Percentiles rank a stretch among this genome's conserved stretches.
Conservation (phyloP, 164 flowering plant genomes). For the Aristolochia fimbriata region DNA sequence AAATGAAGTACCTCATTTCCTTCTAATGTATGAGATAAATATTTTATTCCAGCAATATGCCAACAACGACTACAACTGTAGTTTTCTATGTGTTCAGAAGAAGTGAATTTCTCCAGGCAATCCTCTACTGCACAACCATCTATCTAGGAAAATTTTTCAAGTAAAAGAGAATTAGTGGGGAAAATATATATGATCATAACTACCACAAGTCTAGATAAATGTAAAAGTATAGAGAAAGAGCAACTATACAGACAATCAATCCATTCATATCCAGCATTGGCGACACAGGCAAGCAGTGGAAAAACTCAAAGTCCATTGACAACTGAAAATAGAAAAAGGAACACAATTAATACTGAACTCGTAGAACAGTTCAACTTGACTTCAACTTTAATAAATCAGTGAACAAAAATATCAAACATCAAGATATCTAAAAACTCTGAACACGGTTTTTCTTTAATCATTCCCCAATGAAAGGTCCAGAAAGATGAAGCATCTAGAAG, state of each 20-base stretch:
- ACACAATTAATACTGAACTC: background rate
- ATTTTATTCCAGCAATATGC: constrained; percentile 72
- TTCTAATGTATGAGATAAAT: constrained; percentile 23
- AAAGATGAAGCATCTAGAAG: no score
- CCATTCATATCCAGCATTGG: constrained; percentile 26
- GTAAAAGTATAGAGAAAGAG: constrained; percentile 6
- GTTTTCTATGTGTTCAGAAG: constrained; percentile 57
- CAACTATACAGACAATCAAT: constrained; percentile 41
- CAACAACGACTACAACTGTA: constrained; percentile 69
- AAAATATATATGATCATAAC: background rate
- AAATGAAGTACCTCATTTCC: constrained; percentile 44
- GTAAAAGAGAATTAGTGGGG: constrained; percentile 2
- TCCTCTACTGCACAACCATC: constrained; percentile 57
- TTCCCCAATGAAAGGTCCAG: no score
- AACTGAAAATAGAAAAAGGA: constrained; percentile 41
- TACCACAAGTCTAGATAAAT: constrained; percentile 4
- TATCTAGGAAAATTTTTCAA: constrained; percentile 26
- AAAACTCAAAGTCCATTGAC: constrained; percentile 65
- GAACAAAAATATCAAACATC: background rate
- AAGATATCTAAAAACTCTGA: background rate
- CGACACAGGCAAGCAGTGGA: constrained; percentile 66
- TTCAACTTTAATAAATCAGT: background rate
- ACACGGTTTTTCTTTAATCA: background rate
- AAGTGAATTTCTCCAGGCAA: constrained; percentile 58
- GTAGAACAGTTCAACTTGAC: background rate